A percentile compares a stretch with the other conserved stretches of the same genome.
phyloP scores from a whole-genome alignment of 75 land plant genomes.

The Ceratopteris richardii region DNA sequence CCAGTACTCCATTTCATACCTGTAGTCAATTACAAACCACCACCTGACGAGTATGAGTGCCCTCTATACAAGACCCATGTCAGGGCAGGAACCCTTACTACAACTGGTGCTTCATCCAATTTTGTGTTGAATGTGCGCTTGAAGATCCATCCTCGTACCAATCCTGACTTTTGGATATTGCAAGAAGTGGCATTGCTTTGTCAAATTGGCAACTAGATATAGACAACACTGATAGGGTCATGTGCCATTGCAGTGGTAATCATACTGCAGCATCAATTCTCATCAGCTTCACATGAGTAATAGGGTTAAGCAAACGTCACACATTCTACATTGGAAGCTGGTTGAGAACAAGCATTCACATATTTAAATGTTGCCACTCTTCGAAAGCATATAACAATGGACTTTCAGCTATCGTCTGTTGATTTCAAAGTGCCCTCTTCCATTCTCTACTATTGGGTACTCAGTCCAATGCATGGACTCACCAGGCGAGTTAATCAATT shows the following conservation, averaged over 20 bases:
- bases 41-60: conserved; percentile 22
- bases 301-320: too few species aligned
- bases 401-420: too few species aligned
- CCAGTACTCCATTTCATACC: conserved; percentile 27
- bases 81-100: conserved; percentile 24
- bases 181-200: conserved; percentile 31
- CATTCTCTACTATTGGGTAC: too few species aligned
- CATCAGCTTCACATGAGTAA: too few species aligned
- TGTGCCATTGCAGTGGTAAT: neutral
- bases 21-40: conserved; percentile 23
- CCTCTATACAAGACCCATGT: conserved; percentile 35
- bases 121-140: conserved; percentile 27
- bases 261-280: too few species aligned
- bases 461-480: too few species aligned
- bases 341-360: too few species aligned
- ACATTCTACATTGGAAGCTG: too few species aligned
- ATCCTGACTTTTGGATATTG: conserved; percentile 27
- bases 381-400: too few species aligned
- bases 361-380: too few species aligned
- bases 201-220: conserved; percentile 7
- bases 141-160: conserved; percentile 19
- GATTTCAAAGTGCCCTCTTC: too few species aligned
- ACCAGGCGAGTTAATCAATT: too few species aligned
- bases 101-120: conserved; percentile 34
- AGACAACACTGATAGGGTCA: neutral